These are phyloP conservation scores for Collybiopsis confluens DNA, from an alignment of 768 basidiomycete species.

Conservation along the genomic window DNA sequence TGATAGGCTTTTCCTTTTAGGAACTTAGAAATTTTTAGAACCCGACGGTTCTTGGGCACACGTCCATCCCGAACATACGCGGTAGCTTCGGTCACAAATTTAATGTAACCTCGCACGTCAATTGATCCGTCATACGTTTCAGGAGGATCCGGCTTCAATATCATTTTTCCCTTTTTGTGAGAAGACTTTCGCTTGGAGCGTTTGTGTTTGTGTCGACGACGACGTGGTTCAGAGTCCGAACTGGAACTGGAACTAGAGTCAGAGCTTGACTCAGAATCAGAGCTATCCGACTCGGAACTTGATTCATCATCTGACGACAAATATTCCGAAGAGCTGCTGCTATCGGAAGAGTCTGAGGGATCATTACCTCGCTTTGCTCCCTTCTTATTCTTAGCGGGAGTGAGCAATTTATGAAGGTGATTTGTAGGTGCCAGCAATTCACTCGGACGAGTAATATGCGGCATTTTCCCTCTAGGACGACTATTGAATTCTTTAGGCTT, in stretches of 20 bases:
- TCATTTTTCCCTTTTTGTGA: not conserved
- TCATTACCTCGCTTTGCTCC: too few species aligned
- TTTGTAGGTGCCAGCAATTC: too few species aligned
- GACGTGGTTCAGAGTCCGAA: not conserved
- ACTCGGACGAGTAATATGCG: too few species aligned
- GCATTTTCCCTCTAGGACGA: too few species aligned
- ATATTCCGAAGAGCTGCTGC: too few species aligned
- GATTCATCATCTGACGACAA: not conserved
- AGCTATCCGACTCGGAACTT: too few species aligned
- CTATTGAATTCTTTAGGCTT: too few species aligned
- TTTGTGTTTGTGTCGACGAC: too few species aligned
- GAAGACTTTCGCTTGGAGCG: not conserved
- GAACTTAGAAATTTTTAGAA: not conserved
- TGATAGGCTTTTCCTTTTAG: not conserved
- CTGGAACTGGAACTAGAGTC: not conserved
- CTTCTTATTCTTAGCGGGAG: too few species aligned
- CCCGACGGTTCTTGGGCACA: not conserved
- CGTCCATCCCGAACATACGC: not conserved
- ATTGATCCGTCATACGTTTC: constrained; percentile 3
- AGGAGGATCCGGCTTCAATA: constrained; percentile 4
- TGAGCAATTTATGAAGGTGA: too few species aligned
- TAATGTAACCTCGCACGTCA: not conserved
- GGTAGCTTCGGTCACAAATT: not conserved
- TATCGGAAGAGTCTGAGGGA: too few species aligned
- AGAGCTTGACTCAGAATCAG: not conserved